A percentile compares a stretch with the other conserved stretches of the same genome.
These are phyloP conservation scores for Glycine soja DNA, from an alignment of 306 rosid genomes.

Conservation along the genomic window DNA sequence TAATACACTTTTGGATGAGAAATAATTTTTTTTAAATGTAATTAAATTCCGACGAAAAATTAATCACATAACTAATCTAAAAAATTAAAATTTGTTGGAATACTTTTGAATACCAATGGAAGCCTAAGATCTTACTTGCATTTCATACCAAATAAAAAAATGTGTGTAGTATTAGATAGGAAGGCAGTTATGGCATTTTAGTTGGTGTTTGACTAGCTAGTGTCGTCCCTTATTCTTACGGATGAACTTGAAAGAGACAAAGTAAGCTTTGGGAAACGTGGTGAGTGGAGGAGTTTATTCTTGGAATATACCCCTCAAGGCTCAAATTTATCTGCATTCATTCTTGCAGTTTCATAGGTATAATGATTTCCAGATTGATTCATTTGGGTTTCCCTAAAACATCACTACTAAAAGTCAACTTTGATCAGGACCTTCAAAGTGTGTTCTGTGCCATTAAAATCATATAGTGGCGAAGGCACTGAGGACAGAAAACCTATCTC, in stretches of 20 bases:
- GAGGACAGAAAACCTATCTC: constrained; percentile 11
- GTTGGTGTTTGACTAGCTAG: constrained; percentile 42
- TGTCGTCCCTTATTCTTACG: constrained; percentile 32
- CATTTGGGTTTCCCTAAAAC: constrained; percentile 43
- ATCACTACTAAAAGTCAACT: constrained; percentile 47
- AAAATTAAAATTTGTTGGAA: too few relatives aligned
- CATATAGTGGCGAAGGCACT: constrained; percentile 55
- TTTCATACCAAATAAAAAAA: too few relatives aligned
- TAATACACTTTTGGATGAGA: too few relatives aligned
- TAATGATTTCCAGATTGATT: constrained; percentile 54
- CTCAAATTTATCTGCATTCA: constrained; percentile 6
- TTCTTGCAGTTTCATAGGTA: constrained; percentile 33
- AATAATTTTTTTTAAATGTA: too few relatives aligned
- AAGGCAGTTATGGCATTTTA: constrained; percentile 31
- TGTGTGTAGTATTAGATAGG: too few relatives aligned
- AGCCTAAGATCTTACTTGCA: too few relatives aligned
- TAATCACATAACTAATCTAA: too few relatives aligned
- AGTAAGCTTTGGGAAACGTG: constrained; percentile 38
- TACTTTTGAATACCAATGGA: too few relatives aligned
- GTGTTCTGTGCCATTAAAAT: constrained; percentile 46
- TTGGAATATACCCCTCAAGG: constrained; percentile 58
- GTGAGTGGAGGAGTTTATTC: constrained; percentile 72
- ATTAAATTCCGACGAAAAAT: too few relatives aligned
- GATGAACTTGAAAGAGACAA: constrained; percentile 21
- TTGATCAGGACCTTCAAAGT: constrained; percentile 29